Evolutionary conservation across 2,329 filamentous ascomycete genomes (phyloP), one percentile per base, ranked within the genome.

Genomic region (Macrophomina tecta): DNA sequence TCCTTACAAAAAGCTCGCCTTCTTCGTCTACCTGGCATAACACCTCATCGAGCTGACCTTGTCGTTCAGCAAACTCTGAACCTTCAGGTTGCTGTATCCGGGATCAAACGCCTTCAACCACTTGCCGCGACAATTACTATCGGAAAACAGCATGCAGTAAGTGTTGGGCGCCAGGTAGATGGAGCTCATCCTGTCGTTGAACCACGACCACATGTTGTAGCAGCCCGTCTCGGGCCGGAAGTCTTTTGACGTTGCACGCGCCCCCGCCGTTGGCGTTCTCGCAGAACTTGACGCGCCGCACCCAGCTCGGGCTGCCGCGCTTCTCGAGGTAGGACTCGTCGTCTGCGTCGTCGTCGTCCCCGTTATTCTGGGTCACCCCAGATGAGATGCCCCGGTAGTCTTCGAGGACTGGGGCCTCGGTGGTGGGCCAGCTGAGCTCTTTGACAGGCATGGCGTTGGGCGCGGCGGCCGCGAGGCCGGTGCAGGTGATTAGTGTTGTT

Each of bases 61-160:
- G 30, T 62, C 45, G n/a, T 62, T 49, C 45, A 62, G 36, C 7
- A 14, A 9, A 32, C 58, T 49, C 18, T 49, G 45, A 2, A 8
- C 4, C 58, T 62, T 62, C 42, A 62, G 16, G 58, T 62, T 62
- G 8, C 12, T 23, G 16, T 62, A 62, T n/a, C 58, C 58, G 7
- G 58, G 58, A 12, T 62, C 58, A 14, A 62, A 49, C 2, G n/a
- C 58, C 42, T 38, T 49, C n/a, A 62, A 28, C 58, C 58, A 62
- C 32, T 62, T 49, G n/a, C 58, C 58, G 1, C 5, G 18, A 40
- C 58, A 62, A n/a, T 38, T 38, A 12, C 5, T 23, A 14, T 62
- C 45, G 4, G 58, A 30, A 16, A 49, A 62, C 12, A 62, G 7
- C 30, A 32, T 49, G 45, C 58, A 62, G 16, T 5, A 4, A 16